A percentile compares a stretch with the other conserved stretches of the same genome.
phyloP scores from a whole-genome alignment of 139 green algal species.

The Astrephomene gubernaculifera region DNA sequence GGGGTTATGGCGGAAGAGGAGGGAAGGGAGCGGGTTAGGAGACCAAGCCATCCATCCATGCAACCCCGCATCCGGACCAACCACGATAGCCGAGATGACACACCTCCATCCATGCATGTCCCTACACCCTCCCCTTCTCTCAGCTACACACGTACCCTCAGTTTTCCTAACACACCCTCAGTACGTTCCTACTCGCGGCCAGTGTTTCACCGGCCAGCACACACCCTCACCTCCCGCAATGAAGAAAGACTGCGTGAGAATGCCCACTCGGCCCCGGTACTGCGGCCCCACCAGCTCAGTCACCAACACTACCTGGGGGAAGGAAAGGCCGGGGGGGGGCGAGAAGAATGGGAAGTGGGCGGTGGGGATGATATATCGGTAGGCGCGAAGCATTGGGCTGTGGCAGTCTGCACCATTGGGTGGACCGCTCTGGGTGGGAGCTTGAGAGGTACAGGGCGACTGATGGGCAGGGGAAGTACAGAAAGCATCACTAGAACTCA shows the following conservation, averaged over 20 bases:
- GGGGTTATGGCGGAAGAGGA: not conserved
- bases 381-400: no score
- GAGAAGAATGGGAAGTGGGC: not conserved
- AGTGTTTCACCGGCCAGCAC: no score
- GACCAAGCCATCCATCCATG: not conserved
- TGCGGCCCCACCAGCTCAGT: constrained; percentile 8
- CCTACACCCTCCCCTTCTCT: not conserved
- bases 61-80: not conserved
- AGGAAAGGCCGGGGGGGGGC: not conserved
- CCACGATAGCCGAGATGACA: not conserved
- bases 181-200: no score
- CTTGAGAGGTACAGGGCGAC: no score
- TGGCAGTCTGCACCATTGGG: no score
- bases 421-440: no score
- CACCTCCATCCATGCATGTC: not conserved
- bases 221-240: constrained; percentile 5
- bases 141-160: not conserved
- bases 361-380: no score
- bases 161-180: no score
- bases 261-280: constrained; percentile 19
- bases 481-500: no score
- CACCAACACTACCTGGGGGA: constrained; percentile 1
- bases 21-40: not conserved
- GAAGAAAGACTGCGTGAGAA: constrained; percentile 31
- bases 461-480: no score